These are phyloP conservation scores for Lotmaria passim DNA, from an alignment of 208 protist species.

Conservation along the genomic window DNA sequence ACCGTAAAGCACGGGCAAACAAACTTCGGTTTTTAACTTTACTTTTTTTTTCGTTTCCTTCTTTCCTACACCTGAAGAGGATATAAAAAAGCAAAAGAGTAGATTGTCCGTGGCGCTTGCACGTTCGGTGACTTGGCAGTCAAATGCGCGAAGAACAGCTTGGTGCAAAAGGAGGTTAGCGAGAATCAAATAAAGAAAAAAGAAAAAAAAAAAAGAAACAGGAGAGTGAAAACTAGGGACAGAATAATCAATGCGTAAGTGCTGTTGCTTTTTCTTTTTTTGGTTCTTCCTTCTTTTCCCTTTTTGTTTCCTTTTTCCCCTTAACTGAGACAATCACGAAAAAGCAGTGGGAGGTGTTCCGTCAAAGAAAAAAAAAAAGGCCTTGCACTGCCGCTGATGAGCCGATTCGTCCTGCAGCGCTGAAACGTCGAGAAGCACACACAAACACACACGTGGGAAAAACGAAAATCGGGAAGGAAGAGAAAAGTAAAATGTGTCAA, in stretches of 20 bases:
- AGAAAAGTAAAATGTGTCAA: neutral
- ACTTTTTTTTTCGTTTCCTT: too few relatives aligned
- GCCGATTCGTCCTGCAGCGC: neutral
- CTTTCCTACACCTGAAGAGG: too few relatives aligned
- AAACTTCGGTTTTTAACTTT: neutral
- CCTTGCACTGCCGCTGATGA: neutral
- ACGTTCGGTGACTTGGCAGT: too few relatives aligned
- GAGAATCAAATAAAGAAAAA: constrained; percentile 1
- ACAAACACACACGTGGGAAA: neutral
- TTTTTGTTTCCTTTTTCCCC: neutral
- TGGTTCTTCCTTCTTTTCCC: too few relatives aligned
- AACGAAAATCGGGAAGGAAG: neutral
- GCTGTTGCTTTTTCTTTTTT: too few relatives aligned
- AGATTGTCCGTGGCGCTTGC: too few relatives aligned
- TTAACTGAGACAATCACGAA: neutral
- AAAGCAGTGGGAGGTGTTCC: neutral
- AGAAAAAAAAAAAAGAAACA: constrained; percentile 15
- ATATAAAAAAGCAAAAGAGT: too few relatives aligned
- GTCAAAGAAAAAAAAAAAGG: neutral
- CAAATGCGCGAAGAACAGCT: neutral
- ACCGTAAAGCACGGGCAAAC: neutral
- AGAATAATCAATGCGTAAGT: too few relatives aligned
- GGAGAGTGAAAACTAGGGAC: neutral
- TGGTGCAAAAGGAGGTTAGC: neutral
- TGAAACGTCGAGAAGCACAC: neutral